Percentiles rank a stretch among this genome's conserved stretches.
Evolutionary conservation across 805 yeast genomes (phyloP).

Genomic region (Yamadazyma endophytica): DNA sequence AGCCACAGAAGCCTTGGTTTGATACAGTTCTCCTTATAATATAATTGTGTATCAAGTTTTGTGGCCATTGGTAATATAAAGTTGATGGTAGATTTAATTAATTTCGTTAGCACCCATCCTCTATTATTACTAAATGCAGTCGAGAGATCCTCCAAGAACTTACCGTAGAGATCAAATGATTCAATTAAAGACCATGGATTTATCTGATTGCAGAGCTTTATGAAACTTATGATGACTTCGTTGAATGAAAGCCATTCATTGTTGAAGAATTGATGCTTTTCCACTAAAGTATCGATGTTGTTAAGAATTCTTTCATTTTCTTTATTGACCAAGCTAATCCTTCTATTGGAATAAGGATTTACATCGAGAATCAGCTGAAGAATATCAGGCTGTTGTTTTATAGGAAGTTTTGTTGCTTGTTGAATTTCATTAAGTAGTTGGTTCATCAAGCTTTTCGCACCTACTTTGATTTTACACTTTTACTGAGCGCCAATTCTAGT

Average conservation of each 20-base stretch:
- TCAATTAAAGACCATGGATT: slow-evolving; percentile 50
- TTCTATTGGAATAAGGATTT: slow-evolving; percentile 7
- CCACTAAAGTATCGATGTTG: slow-evolving; percentile 2
- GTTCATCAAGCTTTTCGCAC: slow-evolving; percentile 5
- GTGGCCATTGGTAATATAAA: slow-evolving; percentile 43
- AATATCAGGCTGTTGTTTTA: slow-evolving; percentile 5
- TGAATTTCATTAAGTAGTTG: slow-evolving; percentile 8
- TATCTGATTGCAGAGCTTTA: slow-evolving; percentile 45
- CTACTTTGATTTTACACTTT: not conserved
- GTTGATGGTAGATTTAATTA: slow-evolving; percentile 34
- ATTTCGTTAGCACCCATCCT: slow-evolving; percentile 28
- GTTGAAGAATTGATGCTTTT: slow-evolving; percentile 1
- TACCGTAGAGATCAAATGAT: slow-evolving; percentile 52
- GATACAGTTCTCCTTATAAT: slow-evolving; percentile 32
- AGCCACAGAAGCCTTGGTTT: slow-evolving; percentile 46
- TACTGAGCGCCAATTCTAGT: not conserved
- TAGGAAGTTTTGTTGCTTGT: slow-evolving; percentile 4
- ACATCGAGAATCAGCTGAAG: slow-evolving; percentile 11
- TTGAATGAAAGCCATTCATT: slow-evolving; percentile 43
- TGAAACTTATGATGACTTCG: slow-evolving; percentile 40
- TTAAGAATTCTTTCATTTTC: slow-evolving; percentile 3
- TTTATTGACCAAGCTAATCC: slow-evolving; percentile 5
- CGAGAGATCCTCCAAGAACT: slow-evolving; percentile 44
- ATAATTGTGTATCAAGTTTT: slow-evolving; percentile 38
- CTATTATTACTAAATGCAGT: slow-evolving; percentile 46